phyloP scores from a whole-genome alignment of 169 alveolate genomes.

The Pseudocohnilembus persalinus region DNA sequence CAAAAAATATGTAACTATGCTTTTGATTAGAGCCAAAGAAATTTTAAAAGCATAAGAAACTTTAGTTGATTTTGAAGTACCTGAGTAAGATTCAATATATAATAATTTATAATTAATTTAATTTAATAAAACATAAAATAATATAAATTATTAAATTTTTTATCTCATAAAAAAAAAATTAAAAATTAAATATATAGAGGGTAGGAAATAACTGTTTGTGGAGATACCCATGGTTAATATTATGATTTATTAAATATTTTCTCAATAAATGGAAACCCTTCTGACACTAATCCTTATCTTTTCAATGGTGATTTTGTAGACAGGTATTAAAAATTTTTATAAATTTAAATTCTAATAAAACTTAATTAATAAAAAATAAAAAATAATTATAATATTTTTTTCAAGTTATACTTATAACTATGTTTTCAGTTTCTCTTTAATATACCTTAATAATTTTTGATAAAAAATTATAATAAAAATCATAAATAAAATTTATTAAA shows the following conservation, averaged over 20 bases:
- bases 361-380: too few relatives aligned
- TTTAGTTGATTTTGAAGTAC: conserved; percentile 88
- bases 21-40: conserved; percentile 89
- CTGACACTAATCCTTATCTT: conserved; percentile 94
- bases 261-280: conserved; percentile 96
- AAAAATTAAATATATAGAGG: conserved; percentile 42
- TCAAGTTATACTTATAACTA: too few relatives aligned
- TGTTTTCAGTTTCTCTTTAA: too few relatives aligned
- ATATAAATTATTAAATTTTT: conserved; percentile 4
- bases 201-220: conserved; percentile 97
- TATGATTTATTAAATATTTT: conserved; percentile 97
- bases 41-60: conserved; percentile 86
- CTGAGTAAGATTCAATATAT: conserved; percentile 41
- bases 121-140: neutral
- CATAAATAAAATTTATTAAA: too few relatives aligned
- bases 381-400: too few relatives aligned
- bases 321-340: too few relatives aligned
- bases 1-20: conserved; percentile 90
- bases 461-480: too few relatives aligned
- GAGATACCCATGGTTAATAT: conserved; percentile 99
- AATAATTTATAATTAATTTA: neutral
- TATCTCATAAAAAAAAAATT: neutral
- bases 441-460: too few relatives aligned
- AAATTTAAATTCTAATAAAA: too few relatives aligned
- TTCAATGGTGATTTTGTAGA: conserved; percentile 99